Base-by-base conservation (phyloP, 192 early-diverging fungal genomes). In the Gigaspora rosea region DNA sequence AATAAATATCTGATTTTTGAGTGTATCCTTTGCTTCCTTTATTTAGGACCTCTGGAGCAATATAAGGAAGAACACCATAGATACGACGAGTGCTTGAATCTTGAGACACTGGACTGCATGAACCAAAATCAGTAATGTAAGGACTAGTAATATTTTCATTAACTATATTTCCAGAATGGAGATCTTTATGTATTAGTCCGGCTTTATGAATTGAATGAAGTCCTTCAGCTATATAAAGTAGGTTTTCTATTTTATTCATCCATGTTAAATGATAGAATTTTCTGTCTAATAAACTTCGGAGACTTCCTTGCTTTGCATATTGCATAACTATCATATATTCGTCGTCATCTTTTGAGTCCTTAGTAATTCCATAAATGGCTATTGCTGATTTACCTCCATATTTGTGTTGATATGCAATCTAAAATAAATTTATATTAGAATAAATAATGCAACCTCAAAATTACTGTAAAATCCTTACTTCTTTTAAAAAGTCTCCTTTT, bases 81-180 rank as follows among this genome's bases (percentile, higher is more conserved):
- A 74, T 27, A 62, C 61, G 16, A 0, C 47, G 18, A 13, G 22
- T 18, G 15, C n/a, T 12, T 27, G 8, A 22, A 20, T 0, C 0
- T 13, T 27, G 27, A 27, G 27, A 27, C 27, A 62, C 59, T 71
- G 79, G 27, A 56, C 77, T 8, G 67, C 72, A 49, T 56, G 79
- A 67, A 75, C 78, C 72, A 75, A 81, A 52, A 81, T 80, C 33
- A 70, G 77, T 64, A 78, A 80, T 77, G 56, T 72, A 57, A 73
- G 71, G 63, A 48, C 2, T 20, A 20, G 16, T 27, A 8, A 12
- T 18, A 73, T 10, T 2, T 58, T 78, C 64, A 50, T 78, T 81
- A 73, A 83, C 52, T 32, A 85, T 85, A 70, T 85, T 85, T n/a
- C 82, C 82, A 71, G 73, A 77, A 73, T 85, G 84, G 8, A 85